Conservation (phyloP, 768 basidiomycete species). For the Amanita thiersii region DNA sequence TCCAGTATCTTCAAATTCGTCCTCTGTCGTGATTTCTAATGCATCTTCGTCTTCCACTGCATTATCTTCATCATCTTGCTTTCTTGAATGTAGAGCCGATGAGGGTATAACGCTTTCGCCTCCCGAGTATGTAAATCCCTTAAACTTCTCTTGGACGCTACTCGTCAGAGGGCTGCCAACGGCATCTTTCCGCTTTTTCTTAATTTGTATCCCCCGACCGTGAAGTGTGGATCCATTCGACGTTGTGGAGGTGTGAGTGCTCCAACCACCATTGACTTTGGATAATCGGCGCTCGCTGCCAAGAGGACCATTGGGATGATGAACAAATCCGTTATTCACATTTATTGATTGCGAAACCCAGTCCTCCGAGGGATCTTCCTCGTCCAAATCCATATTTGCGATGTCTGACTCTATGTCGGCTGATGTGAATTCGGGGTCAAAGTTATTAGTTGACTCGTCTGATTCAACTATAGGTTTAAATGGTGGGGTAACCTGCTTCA, state of each 20-base stretch:
- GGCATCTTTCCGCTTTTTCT: conserved; percentile 36
- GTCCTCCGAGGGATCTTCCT: conserved; percentile 64
- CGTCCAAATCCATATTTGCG: conserved; percentile 43
- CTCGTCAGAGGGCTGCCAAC: conserved; percentile 71
- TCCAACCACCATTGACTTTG: conserved; percentile 7
- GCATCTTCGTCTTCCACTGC: conserved; percentile 45
- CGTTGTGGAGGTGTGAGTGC: neutral
- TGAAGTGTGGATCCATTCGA: conserved; percentile 9
- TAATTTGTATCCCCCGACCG: conserved; percentile 44
- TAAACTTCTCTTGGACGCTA: conserved; percentile 94
- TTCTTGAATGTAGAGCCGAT: conserved; percentile 28
- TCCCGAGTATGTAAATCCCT: conserved; percentile 86
- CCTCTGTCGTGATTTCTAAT: conserved; percentile 52
- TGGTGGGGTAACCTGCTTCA: conserved; percentile 89
- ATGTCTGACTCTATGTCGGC: conserved; percentile 77
- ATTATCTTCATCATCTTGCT: conserved; percentile 47
- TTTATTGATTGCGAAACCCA: conserved; percentile 51
- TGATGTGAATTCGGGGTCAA: conserved; percentile 95
- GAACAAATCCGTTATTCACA: conserved; percentile 25
- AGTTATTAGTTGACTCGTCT: conserved; percentile 96
- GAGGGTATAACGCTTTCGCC: conserved; percentile 54
- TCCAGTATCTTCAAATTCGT: conserved; percentile 64
- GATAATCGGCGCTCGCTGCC: conserved; percentile 42
- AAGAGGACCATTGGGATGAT: conserved; percentile 72
- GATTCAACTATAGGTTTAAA: conserved; percentile 98